Evolutionary conservation across 2,329 filamentous ascomycete species (phyloP), one percentile per base, ranked within the genome.

Genomic region (Taxawa tesnikishii): DNA sequence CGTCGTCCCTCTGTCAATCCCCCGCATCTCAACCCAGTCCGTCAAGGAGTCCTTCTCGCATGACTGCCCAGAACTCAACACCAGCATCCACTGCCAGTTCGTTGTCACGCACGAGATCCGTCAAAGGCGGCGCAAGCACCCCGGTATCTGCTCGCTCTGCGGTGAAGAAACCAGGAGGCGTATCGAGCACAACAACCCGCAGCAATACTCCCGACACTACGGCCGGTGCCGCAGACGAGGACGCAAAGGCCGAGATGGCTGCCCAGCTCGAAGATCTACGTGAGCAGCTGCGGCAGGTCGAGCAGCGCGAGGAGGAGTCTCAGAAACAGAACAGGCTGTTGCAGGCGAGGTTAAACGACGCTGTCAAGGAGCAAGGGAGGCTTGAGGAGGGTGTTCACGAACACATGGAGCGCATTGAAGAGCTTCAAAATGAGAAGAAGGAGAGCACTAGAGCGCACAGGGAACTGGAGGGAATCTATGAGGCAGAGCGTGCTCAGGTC

Each of bases 401-500:
- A 56, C 77, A 75, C 48, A 85, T 90, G 39, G 83, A 88, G 55
- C 76, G 79, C 49, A 72, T 88, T 37, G 85, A 94, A 56, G 65
- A 71, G 6, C 66, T 96, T 33, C 75, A 77, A 49, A 85, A 83
- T 47, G 83, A 93, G 49, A 87, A 90, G 60, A 75, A 83, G 46
- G 87, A 96, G 45, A 69, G 79, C 34, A 73, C 78, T 17, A 74
- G 85, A 41, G 80, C 92, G 56, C 82, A 83, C 50, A 75, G 88
- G 42, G 90, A 98, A 55, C 77, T 94, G 62, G 87, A 94, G 57
- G 76, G 78, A 42, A 87, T 92, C 42, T 92, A 94, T 55, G 88
- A 96, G 56, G 76, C 81, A 27, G 90, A 98, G 59, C 75, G 84
- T 41, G 83, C 79, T 49, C 75, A 83, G 33, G 81, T 88, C 60